A percentile compares a stretch with the other conserved stretches of the same genome.
These are phyloP conservation scores for Aspergillus pseudonomiae DNA, from an alignment of 2,329 filamentous ascomycete genomes.

Conservation along the genomic window DNA sequence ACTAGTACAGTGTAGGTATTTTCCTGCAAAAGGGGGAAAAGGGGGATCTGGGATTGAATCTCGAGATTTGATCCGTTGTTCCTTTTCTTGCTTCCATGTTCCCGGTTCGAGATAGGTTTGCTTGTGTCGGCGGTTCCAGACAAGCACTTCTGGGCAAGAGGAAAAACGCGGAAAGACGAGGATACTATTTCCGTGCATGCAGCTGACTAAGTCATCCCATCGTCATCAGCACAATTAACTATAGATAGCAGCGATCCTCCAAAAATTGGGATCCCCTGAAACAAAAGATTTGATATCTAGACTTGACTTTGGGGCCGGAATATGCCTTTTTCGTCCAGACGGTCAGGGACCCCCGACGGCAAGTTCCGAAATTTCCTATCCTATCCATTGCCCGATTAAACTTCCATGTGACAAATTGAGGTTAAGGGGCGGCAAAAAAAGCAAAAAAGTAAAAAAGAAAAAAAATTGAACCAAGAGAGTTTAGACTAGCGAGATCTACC, in stretches of 20 bases:
- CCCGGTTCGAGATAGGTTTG: too few species aligned
- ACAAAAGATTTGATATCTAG: background rate
- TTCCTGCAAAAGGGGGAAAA: background rate
- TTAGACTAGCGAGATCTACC: slow-evolving; percentile 5
- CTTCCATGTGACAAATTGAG: background rate
- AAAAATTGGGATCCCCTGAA: slow-evolving; percentile 1
- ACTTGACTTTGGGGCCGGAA: background rate
- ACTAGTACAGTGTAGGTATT: too few species aligned
- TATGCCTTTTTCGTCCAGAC: background rate
- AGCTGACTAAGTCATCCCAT: background rate
- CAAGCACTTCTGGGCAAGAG: background rate
- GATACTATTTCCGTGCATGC: background rate
- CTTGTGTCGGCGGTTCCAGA: too few species aligned
- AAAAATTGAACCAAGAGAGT: background rate
- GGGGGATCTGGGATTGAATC: background rate
- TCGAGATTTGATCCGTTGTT: background rate
- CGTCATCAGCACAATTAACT: background rate
- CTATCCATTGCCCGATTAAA: background rate
- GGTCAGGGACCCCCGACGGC: background rate
- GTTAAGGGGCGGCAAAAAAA: background rate
- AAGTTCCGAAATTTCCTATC: slow-evolving; percentile 7
- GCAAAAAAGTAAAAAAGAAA: background rate
- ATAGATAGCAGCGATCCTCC: slow-evolving; percentile 2
- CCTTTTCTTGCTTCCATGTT: background rate
- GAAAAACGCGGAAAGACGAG: background rate